Base-by-base conservation (phyloP, 1,284 basidiomycete species). In the Inonotus obliquus region DNA sequence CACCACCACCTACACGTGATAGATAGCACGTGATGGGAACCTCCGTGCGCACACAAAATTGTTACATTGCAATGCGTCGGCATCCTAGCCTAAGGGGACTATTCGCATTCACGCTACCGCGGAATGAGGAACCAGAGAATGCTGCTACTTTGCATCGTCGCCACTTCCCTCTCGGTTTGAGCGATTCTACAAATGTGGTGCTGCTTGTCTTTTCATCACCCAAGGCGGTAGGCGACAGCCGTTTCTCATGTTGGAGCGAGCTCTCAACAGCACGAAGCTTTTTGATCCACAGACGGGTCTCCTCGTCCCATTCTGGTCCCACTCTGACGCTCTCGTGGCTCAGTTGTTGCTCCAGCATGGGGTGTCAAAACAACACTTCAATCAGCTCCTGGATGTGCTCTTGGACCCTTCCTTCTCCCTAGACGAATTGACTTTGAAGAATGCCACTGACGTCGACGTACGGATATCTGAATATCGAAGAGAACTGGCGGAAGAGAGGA, bases 251-350 rank as follows among this genome's bases (percentile, higher is more conserved):
- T n/a, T 11, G 4, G 51, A 14, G 11, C 51, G 51, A 32, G 32
- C 17, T 32, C 17, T 14, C 17, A 27, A 52, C 4, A 17, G 51
- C 29, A 35, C 27, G 32, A 52, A 19, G 29, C 51, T 52, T 14
- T 52, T 47, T 23, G 59, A 60, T 27, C 59, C 59, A 13, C 29
- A 54, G 25, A 54, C 53, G 13, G 23, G 41, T 7, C 51, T 57
- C 55, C 51, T 32, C 25, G 39, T 62, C n/a, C 37, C 47, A 11
- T 62, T 62, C 32, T 47, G 45, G 9, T 52, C 61, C 7, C 44
- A 57, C n/a, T 58, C 61, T 21, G 61, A 62, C 39, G 48, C 61
- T 11, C 61, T 62, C 19, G 6, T 62, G 4, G 61, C 61, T 10
- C 55, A 54, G 32, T 25, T 62, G 25, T 32, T 41, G 10, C 49